These are phyloP conservation scores for Xanthoconium stramineum DNA, from an alignment of 768 basidiomycete genomes.

Conservation along the genomic window DNA sequence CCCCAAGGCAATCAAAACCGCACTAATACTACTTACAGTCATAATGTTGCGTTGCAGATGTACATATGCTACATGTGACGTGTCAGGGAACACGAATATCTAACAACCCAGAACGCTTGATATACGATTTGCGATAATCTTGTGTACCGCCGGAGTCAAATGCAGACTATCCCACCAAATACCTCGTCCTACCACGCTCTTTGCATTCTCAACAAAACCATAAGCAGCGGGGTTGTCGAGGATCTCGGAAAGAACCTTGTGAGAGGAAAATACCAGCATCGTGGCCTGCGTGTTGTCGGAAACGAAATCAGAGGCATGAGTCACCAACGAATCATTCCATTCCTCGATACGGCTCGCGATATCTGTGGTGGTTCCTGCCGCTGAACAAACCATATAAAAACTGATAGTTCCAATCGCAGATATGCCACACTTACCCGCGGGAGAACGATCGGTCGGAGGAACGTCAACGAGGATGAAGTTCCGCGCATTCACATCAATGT, in stretches of 20 bases:
- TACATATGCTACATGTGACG: no score
- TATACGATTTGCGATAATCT: conserved; percentile 26
- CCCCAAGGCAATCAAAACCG: no score
- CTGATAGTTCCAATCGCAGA: not conserved
- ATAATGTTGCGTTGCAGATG: no score
- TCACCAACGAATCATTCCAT: conserved; percentile 3
- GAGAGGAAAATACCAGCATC: conserved; percentile 5
- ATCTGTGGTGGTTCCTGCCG: not conserved
- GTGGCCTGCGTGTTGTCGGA: not conserved
- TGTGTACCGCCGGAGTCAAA: conserved; percentile 32
- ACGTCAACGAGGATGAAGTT: conserved; percentile 15
- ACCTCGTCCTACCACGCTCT: conserved; percentile 1
- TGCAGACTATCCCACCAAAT: conserved; percentile 42
- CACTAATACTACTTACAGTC: no score
- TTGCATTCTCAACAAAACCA: conserved; percentile 6
- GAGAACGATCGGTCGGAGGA: conserved; percentile 12
- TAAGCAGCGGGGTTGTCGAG: conserved; percentile 6
- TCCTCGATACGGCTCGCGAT: conserved; percentile 2
- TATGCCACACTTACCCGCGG: not conserved
- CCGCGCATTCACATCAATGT: not conserved
- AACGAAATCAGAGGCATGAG: not conserved
- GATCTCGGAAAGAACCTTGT: conserved; percentile 8
- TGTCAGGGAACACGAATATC: no score
- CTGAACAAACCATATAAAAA: not conserved
- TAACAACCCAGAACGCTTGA: not conserved